phyloP scores from a whole-genome alignment of 805 yeast species.

The Tetrapisispora pingtungensis region DNA sequence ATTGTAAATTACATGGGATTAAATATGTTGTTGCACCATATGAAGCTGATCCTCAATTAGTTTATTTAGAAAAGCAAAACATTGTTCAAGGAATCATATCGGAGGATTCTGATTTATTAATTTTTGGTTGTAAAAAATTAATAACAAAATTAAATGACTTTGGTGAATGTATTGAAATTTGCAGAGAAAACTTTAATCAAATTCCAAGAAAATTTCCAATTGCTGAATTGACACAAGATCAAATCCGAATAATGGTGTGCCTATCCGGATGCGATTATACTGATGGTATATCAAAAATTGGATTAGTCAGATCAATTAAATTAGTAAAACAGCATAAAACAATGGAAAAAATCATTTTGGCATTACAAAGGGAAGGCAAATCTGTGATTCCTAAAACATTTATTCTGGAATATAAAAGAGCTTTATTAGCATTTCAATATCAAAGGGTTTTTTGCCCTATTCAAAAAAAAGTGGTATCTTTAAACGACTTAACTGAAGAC shows the following conservation, averaged over 20 bases:
- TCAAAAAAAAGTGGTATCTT: conserved; percentile 37
- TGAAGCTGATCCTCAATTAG: conserved; percentile 97
- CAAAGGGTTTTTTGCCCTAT: conserved; percentile 80
- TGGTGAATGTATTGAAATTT: conserved; percentile 61
- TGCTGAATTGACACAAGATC: conserved; percentile 40
- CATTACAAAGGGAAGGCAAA: conserved; percentile 53
- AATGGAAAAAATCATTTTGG: conserved; percentile 46
- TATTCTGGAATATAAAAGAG: conserved; percentile 49
- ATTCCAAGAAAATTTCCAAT: conserved; percentile 42
- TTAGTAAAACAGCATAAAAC: conserved; percentile 42
- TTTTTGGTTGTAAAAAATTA: conserved; percentile 72
- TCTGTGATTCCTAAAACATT: conserved; percentile 46
- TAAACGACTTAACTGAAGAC: conserved; percentile 45
- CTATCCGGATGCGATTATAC: conserved; percentile 96
- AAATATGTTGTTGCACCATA: conserved; percentile 89
- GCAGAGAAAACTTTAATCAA: conserved; percentile 41
- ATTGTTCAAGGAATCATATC: conserved; percentile 77
- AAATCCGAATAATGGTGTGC: conserved; percentile 68
- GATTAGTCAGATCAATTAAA: conserved; percentile 64
- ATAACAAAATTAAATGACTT: conserved; percentile 73
- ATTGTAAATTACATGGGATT: conserved; percentile 46
- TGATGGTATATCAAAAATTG: conserved; percentile 72
- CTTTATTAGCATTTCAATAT: conserved; percentile 69
- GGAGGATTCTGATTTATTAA: conserved; percentile 86
- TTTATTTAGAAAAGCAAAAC: conserved; percentile 66